phyloP scores from a whole-genome alignment of 2,329 filamentous ascomycete genomes.

The Tolypocladium tundrense region DNA sequence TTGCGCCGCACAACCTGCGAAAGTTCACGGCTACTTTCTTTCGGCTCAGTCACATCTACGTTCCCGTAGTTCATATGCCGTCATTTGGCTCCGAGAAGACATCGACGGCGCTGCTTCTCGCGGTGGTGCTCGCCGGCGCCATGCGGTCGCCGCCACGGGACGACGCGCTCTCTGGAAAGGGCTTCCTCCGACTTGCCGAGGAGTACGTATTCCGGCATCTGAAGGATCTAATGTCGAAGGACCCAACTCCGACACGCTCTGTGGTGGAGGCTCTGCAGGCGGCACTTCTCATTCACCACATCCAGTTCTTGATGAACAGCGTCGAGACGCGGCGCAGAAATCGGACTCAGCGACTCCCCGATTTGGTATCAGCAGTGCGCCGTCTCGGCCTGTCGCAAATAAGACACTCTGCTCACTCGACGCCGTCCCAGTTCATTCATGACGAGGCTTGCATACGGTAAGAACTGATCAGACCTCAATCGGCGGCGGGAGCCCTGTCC shows the following conservation, averaged over 20 bases:
- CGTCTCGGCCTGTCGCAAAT: background rate
- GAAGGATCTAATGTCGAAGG: background rate
- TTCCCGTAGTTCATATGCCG: slow-evolving; percentile 16
- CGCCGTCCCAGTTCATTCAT: background rate
- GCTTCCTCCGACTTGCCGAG: background rate
- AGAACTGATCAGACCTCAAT: no score
- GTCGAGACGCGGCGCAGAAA: slow-evolving; percentile 6
- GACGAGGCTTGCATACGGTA: background rate
- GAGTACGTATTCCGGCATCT: background rate
- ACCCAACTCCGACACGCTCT: background rate
- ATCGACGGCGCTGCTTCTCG: slow-evolving; percentile 7
- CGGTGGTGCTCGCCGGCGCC: slow-evolving; percentile 8
- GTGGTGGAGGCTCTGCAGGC: slow-evolving; percentile 13
- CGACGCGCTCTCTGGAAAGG: background rate
- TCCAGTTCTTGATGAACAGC: slow-evolving; percentile 11
- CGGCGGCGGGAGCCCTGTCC: background rate
- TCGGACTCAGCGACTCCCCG: slow-evolving; percentile 7
- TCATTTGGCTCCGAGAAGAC: slow-evolving; percentile 10
- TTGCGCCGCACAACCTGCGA: slow-evolving; percentile 10
- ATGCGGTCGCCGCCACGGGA: background rate
- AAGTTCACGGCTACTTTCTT: slow-evolving; percentile 13
- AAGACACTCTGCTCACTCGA: background rate
- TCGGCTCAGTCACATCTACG: slow-evolving; percentile 14
- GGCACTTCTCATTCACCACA: slow-evolving; percentile 11
- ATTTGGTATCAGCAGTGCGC: slow-evolving; percentile 9